Percentiles rank a stretch among this genome's conserved stretches.
These are phyloP conservation scores for Cairneyella variabilis DNA, from an alignment of 495 filamentous ascomycete genomes.

Conservation along the genomic window DNA sequence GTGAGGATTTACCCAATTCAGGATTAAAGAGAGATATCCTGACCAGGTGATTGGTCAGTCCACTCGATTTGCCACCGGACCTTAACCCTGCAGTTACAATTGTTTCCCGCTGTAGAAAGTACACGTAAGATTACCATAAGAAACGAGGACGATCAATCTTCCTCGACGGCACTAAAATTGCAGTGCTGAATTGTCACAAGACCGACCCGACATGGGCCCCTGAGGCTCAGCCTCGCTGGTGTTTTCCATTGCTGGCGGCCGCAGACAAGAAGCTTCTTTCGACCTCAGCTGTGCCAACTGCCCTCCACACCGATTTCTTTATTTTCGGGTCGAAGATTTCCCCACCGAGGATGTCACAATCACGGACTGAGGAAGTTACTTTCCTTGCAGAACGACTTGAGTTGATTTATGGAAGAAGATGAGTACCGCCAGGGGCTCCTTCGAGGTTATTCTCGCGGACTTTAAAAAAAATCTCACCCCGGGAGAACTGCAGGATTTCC, in stretches of 20 bases:
- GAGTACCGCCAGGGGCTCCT: not conserved
- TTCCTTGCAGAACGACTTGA: not conserved
- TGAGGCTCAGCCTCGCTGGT: not conserved
- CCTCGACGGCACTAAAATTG: not conserved
- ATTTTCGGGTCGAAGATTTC: not conserved
- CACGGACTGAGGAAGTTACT: no score
- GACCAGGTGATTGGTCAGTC: no score
- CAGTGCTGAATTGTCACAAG: not conserved
- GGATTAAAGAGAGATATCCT: no score
- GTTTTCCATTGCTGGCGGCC: not conserved
- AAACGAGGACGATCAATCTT: not conserved
- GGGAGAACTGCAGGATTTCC: slow-evolving; percentile 14
- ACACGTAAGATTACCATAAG: not conserved
- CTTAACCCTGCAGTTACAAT: no score
- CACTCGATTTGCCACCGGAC: no score
- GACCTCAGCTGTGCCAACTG: not conserved
- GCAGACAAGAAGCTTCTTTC: not conserved
- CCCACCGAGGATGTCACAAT: no score
- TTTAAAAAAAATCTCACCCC: slow-evolving; percentile 5
- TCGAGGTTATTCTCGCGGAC: slow-evolving; percentile 12
- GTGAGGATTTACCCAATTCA: no score
- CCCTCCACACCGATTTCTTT: not conserved
- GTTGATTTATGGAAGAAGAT: not conserved
- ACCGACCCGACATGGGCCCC: not conserved
- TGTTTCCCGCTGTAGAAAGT: no score